These are phyloP conservation scores for Penicillium sp. DNA, from an alignment of 2,329 filamentous ascomycete genomes.

Conservation along the genomic window DNA sequence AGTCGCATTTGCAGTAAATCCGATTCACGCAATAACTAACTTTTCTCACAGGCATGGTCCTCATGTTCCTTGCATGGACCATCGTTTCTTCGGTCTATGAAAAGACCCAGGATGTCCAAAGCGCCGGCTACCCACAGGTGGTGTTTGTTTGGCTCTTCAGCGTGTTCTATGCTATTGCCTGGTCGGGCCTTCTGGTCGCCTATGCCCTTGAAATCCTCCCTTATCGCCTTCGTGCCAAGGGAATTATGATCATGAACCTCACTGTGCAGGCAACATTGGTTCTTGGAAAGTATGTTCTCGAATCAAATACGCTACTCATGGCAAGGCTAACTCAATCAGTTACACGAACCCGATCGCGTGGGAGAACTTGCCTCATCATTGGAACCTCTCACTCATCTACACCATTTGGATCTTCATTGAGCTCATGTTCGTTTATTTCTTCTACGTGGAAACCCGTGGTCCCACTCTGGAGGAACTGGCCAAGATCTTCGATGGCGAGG, in stretches of 20 bases:
- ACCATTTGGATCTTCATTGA: slow-evolving; percentile 36
- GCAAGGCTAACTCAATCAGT: slow-evolving; percentile 7
- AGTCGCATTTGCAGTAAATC: neutral
- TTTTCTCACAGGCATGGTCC: slow-evolving; percentile 29
- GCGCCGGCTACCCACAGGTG: slow-evolving; percentile 20
- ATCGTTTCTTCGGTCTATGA: slow-evolving; percentile 51
- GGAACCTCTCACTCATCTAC: slow-evolving; percentile 29
- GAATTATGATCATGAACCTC: slow-evolving; percentile 43
- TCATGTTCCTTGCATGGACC: slow-evolving; percentile 56
- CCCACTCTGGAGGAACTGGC: slow-evolving; percentile 71
- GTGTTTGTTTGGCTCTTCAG: slow-evolving; percentile 30
- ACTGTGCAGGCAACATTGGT: slow-evolving; percentile 61
- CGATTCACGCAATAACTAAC: neutral
- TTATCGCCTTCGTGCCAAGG: slow-evolving; percentile 41
- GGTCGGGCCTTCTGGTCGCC: slow-evolving; percentile 28
- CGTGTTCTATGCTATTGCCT: slow-evolving; percentile 34
- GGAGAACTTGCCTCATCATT: slow-evolving; percentile 23
- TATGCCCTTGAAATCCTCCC: slow-evolving; percentile 37
- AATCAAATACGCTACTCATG: too few species aligned
- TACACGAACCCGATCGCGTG: slow-evolving; percentile 31
- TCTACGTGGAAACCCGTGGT: slow-evolving; percentile 65
- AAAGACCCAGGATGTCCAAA: slow-evolving; percentile 27
- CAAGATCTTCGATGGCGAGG: slow-evolving; percentile 69
- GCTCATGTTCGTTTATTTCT: slow-evolving; percentile 35
- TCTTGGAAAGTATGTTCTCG: slow-evolving; percentile 57